phyloP scores from a whole-genome alignment of 176 grass and related monocot genomes.

The Saccharum officinarum region DNA sequence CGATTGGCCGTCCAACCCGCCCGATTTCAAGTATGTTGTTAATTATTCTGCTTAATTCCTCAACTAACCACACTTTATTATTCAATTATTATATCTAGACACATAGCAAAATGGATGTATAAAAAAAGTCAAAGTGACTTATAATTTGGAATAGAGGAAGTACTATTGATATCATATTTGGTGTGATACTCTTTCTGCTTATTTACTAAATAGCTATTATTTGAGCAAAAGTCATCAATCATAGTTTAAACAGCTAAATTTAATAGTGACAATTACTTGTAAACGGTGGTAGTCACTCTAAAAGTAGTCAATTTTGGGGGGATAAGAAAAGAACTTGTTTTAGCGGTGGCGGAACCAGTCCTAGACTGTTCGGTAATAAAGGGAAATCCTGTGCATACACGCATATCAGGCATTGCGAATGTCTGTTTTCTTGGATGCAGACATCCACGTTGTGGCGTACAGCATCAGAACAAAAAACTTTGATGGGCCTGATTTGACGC shows the following conservation, averaged over 20 bases:
- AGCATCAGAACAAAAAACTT: background rate
- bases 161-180: too few relatives aligned
- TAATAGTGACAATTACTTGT: too few relatives aligned
- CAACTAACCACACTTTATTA: background rate
- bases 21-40: slow-evolving; percentile 50
- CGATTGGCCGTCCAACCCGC: slow-evolving; percentile 64
- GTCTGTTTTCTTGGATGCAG: background rate
- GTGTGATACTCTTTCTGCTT: too few relatives aligned
- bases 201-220: too few relatives aligned
- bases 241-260: too few relatives aligned
- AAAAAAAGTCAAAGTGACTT: too few relatives aligned
- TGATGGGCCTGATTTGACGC: background rate
- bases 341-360: background rate
- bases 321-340: background rate
- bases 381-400: background rate
- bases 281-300: background rate
- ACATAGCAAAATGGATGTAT: too few relatives aligned
- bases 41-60: background rate
- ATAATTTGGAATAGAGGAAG: too few relatives aligned
- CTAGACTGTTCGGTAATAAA: background rate
- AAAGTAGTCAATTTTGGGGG: background rate
- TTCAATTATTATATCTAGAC: background rate
- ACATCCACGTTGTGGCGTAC: background rate
- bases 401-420: background rate
- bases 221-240: too few relatives aligned